Evolutionary conservation across 169 alveolate genomes (phyloP).

Genomic region (Cystoisospora suis): DNA sequence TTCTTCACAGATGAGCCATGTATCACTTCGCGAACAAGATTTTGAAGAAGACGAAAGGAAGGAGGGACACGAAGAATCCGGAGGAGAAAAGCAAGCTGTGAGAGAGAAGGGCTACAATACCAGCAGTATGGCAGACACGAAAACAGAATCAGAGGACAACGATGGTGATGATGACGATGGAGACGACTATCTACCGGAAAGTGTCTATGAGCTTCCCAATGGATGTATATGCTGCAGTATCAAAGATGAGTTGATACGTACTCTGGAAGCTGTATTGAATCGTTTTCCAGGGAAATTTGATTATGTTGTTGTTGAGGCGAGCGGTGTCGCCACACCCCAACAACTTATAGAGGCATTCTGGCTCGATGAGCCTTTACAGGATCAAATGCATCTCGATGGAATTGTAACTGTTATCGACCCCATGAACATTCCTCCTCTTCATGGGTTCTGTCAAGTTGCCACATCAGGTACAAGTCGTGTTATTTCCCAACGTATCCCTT

Average conservation of each 20-base stretch:
- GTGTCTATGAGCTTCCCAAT: constrained; percentile 78
- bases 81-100: no score
- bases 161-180: not conserved
- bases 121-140: no score
- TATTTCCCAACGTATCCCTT: not conserved
- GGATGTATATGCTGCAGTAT: constrained; percentile 89
- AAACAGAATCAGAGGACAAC: no score
- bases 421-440: constrained; percentile 41
- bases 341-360: constrained; percentile 79
- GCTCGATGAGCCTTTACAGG: constrained; percentile 80
- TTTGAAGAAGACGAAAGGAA: no score
- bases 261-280: constrained; percentile 77
- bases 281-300: constrained; percentile 66
- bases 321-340: constrained; percentile 87
- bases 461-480: no score
- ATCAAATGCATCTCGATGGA: constrained; percentile 71
- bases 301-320: constrained; percentile 80
- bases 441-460: not conserved
- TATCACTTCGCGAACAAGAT: no score
- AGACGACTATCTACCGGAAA: not conserved
- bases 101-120: no score
- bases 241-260: constrained; percentile 78
- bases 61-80: no score
- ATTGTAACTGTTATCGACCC: constrained; percentile 77
- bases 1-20: no score